Evolutionary conservation across 2,329 filamentous ascomycete species (phyloP).

Genomic region (Achaetomium macrosporum): DNA sequence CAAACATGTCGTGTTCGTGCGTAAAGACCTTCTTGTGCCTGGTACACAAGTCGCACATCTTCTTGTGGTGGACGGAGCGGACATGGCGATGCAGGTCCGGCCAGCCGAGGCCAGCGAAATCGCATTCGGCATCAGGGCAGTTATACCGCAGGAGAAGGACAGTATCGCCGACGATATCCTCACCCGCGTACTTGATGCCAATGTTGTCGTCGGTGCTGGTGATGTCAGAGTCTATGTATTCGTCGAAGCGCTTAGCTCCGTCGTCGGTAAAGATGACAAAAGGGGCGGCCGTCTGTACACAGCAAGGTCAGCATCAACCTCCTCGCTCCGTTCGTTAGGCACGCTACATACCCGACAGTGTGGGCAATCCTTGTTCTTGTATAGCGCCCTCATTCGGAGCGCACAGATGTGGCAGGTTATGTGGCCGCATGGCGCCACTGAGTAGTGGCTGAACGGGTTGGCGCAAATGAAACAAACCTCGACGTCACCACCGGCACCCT

Average conservation of each 20-base stretch:
- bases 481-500: conserved; percentile 54
- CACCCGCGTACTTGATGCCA: conserved; percentile 84
- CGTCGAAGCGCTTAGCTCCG: conserved; percentile 71
- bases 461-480: conserved; percentile 98
- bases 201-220: conserved; percentile 75
- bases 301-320: neutral
- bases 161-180: conserved; percentile 87
- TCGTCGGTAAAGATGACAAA: conserved; percentile 93
- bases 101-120: conserved; percentile 70
- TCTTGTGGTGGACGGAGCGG: conserved; percentile 71
- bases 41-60: conserved; percentile 86
- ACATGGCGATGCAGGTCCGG: conserved; percentile 66
- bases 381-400: conserved; percentile 82
- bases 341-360: conserved; percentile 71
- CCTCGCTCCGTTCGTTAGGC: neutral
- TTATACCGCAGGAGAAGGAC: conserved; percentile 87
- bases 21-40: conserved; percentile 98
- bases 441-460: conserved; percentile 78
- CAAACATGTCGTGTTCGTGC: conserved; percentile 93
- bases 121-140: conserved; percentile 74
- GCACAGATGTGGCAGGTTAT: conserved; percentile 95
- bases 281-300: conserved; percentile 52
- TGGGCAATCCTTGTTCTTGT: conserved; percentile 95
- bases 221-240: conserved; percentile 70
- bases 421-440: conserved; percentile 92